Evolutionary conservation across 2,329 filamentous ascomycete species (phyloP).

Genomic region (Colletotrichum orchidophilum): DNA sequence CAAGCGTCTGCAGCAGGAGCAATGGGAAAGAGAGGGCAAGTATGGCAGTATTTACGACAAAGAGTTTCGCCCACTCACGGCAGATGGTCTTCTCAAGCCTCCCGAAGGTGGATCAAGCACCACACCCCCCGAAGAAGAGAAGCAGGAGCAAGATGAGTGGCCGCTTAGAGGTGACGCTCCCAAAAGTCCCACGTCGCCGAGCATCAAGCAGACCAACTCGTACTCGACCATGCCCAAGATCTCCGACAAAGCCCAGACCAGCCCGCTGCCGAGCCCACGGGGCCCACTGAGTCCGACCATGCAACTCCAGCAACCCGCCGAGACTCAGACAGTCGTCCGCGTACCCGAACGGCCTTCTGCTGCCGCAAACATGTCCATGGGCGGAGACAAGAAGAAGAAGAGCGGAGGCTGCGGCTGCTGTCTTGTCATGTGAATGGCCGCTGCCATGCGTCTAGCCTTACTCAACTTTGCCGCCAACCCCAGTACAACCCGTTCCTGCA

Average conservation of each 20-base stretch:
- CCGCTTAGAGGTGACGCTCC: conserved; percentile 60
- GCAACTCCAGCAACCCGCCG: conserved; percentile 44
- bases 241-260: conserved; percentile 52
- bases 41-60: conserved; percentile 87
- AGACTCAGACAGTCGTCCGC: conserved; percentile 36
- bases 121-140: conserved; percentile 40
- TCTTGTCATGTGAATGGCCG: conserved; percentile 55
- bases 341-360: conserved; percentile 30
- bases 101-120: conserved; percentile 46
- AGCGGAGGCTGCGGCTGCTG: conserved; percentile 60
- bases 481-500: conserved; percentile 18
- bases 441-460: background rate
- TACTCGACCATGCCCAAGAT: conserved; percentile 74
- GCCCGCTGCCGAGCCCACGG: conserved; percentile 56
- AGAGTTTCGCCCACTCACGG: conserved; percentile 84
- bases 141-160: conserved; percentile 61
- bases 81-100: conserved; percentile 62
- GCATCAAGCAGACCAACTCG: conserved; percentile 54
- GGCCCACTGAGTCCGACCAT: conserved; percentile 45
- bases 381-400: conserved; percentile 47
- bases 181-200: conserved; percentile 54
- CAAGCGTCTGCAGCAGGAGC: conserved; percentile 88
- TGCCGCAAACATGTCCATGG: conserved; percentile 24
- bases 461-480: background rate
- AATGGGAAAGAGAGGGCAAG: conserved; percentile 92